phyloP scores from a whole-genome alignment of 371 early-diverging fungal genomes.

The Circinella umbellata region DNA sequence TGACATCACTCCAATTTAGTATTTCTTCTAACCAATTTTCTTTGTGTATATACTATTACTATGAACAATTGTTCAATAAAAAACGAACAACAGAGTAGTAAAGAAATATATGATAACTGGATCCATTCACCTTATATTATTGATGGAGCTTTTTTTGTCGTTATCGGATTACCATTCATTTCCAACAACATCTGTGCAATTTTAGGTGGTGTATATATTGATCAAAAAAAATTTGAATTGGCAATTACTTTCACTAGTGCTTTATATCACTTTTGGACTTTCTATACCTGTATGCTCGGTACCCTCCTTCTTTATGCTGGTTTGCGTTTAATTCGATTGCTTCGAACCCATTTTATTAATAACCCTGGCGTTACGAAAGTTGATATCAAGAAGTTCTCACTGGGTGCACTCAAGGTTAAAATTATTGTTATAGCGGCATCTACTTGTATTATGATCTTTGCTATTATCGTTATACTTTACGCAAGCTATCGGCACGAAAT shows the following conservation, averaged over 20 bases:
- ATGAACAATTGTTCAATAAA: background rate
- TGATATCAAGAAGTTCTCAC: slow-evolving; percentile 22
- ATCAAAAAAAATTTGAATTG: slow-evolving; percentile 19
- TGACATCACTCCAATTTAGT: background rate
- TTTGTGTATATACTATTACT: background rate
- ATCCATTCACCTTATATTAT: slow-evolving; percentile 23
- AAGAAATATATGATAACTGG: slow-evolving; percentile 29
- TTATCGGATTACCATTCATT: slow-evolving; percentile 34
- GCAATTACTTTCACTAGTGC: slow-evolving; percentile 32
- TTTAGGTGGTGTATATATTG: slow-evolving; percentile 32
- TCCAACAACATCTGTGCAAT: slow-evolving; percentile 37
- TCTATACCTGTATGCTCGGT: slow-evolving; percentile 17
- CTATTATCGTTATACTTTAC: slow-evolving; percentile 27
- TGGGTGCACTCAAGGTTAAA: slow-evolving; percentile 33
- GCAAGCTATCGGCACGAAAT: slow-evolving; percentile 19
- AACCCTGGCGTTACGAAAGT: slow-evolving; percentile 18
- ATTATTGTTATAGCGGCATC: slow-evolving; percentile 17
- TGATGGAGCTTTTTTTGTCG: slow-evolving; percentile 25
- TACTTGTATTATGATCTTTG: slow-evolving; percentile 22
- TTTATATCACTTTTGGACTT: slow-evolving; percentile 30
- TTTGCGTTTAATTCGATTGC: slow-evolving; percentile 22
- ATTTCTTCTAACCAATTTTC: background rate
- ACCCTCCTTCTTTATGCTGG: slow-evolving; percentile 22
- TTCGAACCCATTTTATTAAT: slow-evolving; percentile 17
- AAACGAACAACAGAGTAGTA: slow-evolving; percentile 31